Conservation (phyloP, 2,329 filamentous ascomycete species). For the Fusarium lyarnte region DNA sequence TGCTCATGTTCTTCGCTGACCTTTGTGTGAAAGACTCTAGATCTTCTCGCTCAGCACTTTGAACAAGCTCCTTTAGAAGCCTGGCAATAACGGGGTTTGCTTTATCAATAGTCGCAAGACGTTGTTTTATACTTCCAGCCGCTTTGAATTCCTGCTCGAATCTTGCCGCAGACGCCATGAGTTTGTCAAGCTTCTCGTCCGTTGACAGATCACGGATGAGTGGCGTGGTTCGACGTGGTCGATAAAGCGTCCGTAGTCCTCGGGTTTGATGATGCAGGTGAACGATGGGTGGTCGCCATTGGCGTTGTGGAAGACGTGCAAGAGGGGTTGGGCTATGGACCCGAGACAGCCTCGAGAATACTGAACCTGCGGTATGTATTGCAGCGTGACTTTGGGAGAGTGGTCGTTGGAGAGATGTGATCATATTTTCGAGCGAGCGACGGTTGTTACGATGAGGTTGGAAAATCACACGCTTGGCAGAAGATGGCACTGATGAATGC, state of each 20-base stretch:
- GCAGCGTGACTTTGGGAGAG: background rate
- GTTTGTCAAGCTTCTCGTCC: background rate
- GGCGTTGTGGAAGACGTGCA: background rate
- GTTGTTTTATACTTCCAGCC: background rate
- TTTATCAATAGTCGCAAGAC: background rate
- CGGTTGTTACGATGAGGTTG: background rate
- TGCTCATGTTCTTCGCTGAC: background rate
- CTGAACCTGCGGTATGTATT: background rate
- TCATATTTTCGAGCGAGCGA: background rate
- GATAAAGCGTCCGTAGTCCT: background rate
- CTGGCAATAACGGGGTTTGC: background rate
- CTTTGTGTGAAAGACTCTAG: no score
- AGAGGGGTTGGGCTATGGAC: background rate
- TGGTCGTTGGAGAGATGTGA: background rate
- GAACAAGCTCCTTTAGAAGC: background rate
- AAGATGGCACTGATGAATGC: background rate
- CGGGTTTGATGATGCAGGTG: background rate
- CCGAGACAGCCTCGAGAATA: background rate
- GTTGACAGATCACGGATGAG: background rate
- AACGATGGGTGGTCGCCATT: background rate
- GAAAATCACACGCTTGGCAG: background rate
- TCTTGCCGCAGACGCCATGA: background rate
- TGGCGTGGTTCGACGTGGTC: background rate
- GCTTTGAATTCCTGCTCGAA: background rate
- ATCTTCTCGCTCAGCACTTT: background rate